A percentile compares a stretch with the other conserved stretches of the same genome.
Conservation (phyloP, 257 asterid genomes). For the Coffea eugenioides region DNA sequence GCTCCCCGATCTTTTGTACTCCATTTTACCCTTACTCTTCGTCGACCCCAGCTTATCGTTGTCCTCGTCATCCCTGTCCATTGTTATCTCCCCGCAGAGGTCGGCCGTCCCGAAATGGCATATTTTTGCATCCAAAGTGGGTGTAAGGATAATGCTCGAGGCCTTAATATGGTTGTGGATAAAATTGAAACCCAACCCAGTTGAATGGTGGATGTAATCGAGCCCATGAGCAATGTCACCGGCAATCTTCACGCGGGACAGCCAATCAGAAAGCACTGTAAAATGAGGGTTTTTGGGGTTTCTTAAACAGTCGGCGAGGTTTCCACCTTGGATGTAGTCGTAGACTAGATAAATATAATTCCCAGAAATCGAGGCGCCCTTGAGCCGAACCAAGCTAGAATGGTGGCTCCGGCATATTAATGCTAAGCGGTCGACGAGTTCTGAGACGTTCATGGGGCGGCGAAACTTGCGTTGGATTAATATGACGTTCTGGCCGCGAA, state of each 20-base stretch:
- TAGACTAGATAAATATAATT: conserved; percentile 63
- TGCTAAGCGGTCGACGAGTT: conserved; percentile 55
- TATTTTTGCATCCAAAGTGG: conserved; percentile 50
- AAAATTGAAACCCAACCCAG: conserved; percentile 70
- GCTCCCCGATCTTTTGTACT: conserved; percentile 35
- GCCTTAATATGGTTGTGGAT: conserved; percentile 83
- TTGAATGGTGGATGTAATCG: conserved; percentile 81
- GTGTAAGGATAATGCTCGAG: conserved; percentile 55
- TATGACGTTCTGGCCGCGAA: conserved; percentile 46
- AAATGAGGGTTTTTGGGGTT: conserved; percentile 49
- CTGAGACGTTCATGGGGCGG: conserved; percentile 50
- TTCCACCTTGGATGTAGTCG: conserved; percentile 65
- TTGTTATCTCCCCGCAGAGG: conserved; percentile 78
- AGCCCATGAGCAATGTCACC: conserved; percentile 81
- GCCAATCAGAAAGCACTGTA: conserved; percentile 72
- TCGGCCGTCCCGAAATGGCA: conserved; percentile 92
- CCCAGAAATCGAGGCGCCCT: conserved; percentile 73
- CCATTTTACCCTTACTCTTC: conserved; percentile 1
- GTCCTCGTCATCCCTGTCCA: neutral
- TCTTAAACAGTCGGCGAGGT: conserved; percentile 57
- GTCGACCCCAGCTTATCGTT: neutral
- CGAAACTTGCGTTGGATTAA: conserved; percentile 69
- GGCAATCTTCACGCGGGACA: conserved; percentile 60
- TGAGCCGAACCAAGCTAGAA: conserved; percentile 69
- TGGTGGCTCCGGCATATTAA: conserved; percentile 72